Evolutionary conservation across 108 stramenopile species (phyloP).

Genomic region (Discostella stelligeroides): DNA sequence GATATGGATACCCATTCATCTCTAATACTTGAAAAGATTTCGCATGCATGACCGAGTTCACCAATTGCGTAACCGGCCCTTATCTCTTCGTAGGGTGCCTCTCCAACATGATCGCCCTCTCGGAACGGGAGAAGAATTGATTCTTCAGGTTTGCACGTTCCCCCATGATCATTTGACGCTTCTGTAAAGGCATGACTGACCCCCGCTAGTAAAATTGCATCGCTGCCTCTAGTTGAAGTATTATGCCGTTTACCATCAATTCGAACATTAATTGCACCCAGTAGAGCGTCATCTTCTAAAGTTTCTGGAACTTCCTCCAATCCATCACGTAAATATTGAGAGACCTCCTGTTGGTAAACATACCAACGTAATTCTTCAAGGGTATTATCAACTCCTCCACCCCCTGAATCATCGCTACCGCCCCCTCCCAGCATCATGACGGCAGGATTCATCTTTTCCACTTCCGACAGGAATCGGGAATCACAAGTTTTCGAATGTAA

Average conservation of each 20-base stretch:
- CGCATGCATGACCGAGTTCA: slow-evolving; percentile 66
- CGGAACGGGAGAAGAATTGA: slow-evolving; percentile 50
- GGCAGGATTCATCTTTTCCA: slow-evolving; percentile 70
- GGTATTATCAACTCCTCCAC: slow-evolving; percentile 42
- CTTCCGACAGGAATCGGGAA: slow-evolving; percentile 68
- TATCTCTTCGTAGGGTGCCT: slow-evolving; percentile 71
- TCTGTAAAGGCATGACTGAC: background rate
- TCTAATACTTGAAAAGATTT: slow-evolving; percentile 43
- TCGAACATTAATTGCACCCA: slow-evolving; percentile 46
- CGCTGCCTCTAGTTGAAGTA: slow-evolving; percentile 1
- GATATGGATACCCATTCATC: slow-evolving; percentile 65
- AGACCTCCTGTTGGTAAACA: slow-evolving; percentile 75
- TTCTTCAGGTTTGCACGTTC: background rate
- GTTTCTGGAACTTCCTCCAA: slow-evolving; percentile 60
- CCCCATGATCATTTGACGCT: background rate
- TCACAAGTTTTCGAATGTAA: slow-evolving; percentile 58
- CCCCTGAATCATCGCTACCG: slow-evolving; percentile 33
- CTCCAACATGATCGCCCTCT: slow-evolving; percentile 79
- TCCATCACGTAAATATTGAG: slow-evolving; percentile 52
- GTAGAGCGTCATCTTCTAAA: slow-evolving; percentile 46
- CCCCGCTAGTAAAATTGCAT: background rate
- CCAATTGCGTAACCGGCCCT: slow-evolving; percentile 73
- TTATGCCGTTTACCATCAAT: slow-evolving; percentile 24
- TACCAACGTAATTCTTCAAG: slow-evolving; percentile 80
- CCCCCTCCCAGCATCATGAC: slow-evolving; percentile 51